Percentiles rank a stretch among this genome's conserved stretches.
Evolutionary conservation across 202 grass and related monocot genomes (phyloP).

Genomic region (Panicum hallii): DNA sequence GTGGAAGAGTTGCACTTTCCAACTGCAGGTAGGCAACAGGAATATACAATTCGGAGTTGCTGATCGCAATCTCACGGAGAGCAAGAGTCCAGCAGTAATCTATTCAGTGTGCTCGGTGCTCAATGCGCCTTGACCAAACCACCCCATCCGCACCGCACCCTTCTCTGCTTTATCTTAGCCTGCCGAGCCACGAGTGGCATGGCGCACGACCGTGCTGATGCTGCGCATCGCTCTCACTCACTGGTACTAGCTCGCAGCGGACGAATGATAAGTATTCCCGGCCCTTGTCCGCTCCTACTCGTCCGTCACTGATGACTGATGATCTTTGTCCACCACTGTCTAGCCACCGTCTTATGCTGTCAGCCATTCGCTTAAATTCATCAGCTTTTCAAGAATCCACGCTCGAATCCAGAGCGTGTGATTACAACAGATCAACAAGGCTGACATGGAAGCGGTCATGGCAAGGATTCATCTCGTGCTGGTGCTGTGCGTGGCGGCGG

Average conservation of each 20-base stretch:
- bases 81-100: slow-evolving; percentile 7
- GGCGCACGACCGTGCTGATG: slow-evolving; percentile 23
- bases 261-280: slow-evolving; percentile 42
- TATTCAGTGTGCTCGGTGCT: slow-evolving; percentile 31
- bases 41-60: slow-evolving; percentile 3
- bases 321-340: slow-evolving; percentile 11
- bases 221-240: neutral
- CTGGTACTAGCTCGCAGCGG: neutral
- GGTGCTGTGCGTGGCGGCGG: slow-evolving; percentile 31
- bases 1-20: neutral
- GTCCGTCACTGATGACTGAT: neutral
- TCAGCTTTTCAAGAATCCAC: neutral
- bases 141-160: neutral
- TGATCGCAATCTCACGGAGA: slow-evolving; percentile 3
- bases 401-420: too few species aligned
- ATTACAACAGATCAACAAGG: neutral
- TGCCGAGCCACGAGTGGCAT: neutral
- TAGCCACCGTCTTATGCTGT: neutral
- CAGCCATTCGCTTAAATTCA: neutral
- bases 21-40: slow-evolving; percentile 15
- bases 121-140: slow-evolving; percentile 47
- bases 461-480: neutral
- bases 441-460: slow-evolving; percentile 5
- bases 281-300: slow-evolving; percentile 40
- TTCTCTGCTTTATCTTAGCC: slow-evolving; percentile 13